These are phyloP conservation scores for Beauveria pseudobassiana DNA, from an alignment of 2,329 filamentous ascomycete species.

Conservation along the genomic window DNA sequence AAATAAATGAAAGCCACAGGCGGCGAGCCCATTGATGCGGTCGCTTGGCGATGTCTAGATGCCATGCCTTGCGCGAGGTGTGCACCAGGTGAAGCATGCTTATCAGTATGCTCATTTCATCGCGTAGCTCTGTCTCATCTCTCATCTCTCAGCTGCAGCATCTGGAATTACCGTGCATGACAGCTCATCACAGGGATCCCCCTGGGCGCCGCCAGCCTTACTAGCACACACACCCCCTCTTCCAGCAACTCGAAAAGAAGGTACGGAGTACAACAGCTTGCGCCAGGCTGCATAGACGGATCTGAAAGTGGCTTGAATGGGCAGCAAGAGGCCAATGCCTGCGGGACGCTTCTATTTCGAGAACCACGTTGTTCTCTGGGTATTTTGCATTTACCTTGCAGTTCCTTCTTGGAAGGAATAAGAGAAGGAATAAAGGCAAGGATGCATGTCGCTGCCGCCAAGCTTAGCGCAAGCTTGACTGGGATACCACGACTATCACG, in stretches of 20 bases:
- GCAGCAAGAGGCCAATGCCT: background rate
- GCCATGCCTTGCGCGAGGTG: background rate
- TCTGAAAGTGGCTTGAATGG: background rate
- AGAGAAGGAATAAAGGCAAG: background rate
- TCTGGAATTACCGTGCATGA: conserved; percentile 2
- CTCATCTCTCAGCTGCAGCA: background rate
- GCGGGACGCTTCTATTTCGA: background rate
- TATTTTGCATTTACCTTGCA: no score
- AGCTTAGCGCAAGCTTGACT: background rate
- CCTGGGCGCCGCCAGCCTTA: background rate
- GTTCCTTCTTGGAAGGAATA: background rate
- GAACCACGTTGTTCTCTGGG: background rate
- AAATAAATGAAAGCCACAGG: background rate
- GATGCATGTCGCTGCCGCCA: background rate
- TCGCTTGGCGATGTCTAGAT: background rate
- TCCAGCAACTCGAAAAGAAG: background rate
- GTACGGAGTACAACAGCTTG: background rate
- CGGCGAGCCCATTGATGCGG: background rate
- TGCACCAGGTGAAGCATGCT: background rate
- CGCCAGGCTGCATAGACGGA: background rate
- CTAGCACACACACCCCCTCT: background rate
- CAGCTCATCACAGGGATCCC: background rate
- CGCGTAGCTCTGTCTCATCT: background rate
- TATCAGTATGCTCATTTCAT: background rate
- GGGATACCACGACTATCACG: background rate